Evolutionary conservation across 768 basidiomycete species (phyloP).

Genomic region (Tubosaeta brunneosetosa): DNA sequence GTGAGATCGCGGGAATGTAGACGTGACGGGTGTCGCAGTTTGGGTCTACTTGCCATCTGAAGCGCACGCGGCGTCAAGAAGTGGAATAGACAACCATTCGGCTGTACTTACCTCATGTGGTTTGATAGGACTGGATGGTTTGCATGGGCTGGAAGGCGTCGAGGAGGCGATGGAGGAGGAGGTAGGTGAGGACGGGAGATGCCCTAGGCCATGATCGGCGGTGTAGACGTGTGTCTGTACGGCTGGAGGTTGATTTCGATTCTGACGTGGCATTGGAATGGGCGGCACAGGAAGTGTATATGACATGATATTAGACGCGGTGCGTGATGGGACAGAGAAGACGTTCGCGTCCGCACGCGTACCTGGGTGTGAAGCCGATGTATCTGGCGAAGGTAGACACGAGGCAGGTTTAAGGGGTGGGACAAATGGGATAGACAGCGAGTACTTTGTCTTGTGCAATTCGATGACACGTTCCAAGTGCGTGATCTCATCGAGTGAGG

Average conservation of each 20-base stretch:
- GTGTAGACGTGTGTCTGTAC: background rate
- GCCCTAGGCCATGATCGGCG: background rate
- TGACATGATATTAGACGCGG: background rate
- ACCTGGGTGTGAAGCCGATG: background rate
- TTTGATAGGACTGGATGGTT: conserved; percentile 22
- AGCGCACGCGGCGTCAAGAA: background rate
- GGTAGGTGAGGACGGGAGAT: conserved; percentile 19
- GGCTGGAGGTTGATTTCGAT: conserved; percentile 1
- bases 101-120: conserved; percentile 4
- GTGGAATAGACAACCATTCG: background rate
- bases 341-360: conserved; percentile 1
- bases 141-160: conserved; percentile 28
- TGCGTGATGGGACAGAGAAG: conserved; percentile 9
- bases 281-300: conserved; percentile 15
- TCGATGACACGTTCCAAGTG: conserved; percentile 52
- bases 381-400: background rate
- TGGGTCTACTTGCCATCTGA: conserved; percentile 29
- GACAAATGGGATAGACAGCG: conserved; percentile 42
- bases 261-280: conserved; percentile 8
- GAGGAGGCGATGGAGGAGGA: conserved; percentile 24
- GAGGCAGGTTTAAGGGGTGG: conserved; percentile 26
- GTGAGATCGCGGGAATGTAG: conserved; percentile 65
- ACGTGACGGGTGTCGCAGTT: conserved; percentile 69
- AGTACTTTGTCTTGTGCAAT: conserved; percentile 53
- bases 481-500: conserved; percentile 53